phyloP scores from a whole-genome alignment of 78 protist species.

The Acrasis kona region DNA sequence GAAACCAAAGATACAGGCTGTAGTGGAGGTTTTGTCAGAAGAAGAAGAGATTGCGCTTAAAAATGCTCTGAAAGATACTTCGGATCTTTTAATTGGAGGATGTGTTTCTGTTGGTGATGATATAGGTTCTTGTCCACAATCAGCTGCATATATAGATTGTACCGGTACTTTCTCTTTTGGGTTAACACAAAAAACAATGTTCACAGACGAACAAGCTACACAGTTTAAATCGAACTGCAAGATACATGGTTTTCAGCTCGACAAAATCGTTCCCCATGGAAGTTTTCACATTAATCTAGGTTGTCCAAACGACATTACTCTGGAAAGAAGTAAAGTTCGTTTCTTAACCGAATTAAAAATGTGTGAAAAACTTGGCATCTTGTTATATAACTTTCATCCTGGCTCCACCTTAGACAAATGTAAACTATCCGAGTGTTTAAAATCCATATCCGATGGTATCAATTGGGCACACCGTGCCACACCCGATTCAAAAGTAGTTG shows the following conservation, averaged over 20 bases:
- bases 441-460: slow-evolving; percentile 13
- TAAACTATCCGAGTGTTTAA: slow-evolving; percentile 18
- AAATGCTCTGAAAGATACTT: too few species aligned
- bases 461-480: not conserved
- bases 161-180: too few species aligned
- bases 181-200: too few species aligned
- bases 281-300: slow-evolving; percentile 37
- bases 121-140: too few species aligned
- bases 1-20: too few species aligned
- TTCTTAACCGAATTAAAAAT: slow-evolving; percentile 22
- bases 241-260: not conserved
- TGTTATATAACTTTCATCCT: slow-evolving; percentile 50
- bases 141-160: too few species aligned
- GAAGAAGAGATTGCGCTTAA: too few species aligned
- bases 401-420: slow-evolving; percentile 27
- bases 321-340: slow-evolving; percentile 7
- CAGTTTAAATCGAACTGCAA: not conserved
- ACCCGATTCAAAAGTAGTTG: slow-evolving; percentile 5
- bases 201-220: too few species aligned
- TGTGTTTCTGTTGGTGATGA: too few species aligned
- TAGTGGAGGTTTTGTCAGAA: too few species aligned
- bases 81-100: too few species aligned
- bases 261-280: slow-evolving; percentile 49
- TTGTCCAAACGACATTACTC: slow-evolving; percentile 10
- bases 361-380: slow-evolving; percentile 28